These are phyloP conservation scores for Carnegiea gigantea DNA, from an alignment of 179 eudicot species.

Conservation along the genomic window DNA sequence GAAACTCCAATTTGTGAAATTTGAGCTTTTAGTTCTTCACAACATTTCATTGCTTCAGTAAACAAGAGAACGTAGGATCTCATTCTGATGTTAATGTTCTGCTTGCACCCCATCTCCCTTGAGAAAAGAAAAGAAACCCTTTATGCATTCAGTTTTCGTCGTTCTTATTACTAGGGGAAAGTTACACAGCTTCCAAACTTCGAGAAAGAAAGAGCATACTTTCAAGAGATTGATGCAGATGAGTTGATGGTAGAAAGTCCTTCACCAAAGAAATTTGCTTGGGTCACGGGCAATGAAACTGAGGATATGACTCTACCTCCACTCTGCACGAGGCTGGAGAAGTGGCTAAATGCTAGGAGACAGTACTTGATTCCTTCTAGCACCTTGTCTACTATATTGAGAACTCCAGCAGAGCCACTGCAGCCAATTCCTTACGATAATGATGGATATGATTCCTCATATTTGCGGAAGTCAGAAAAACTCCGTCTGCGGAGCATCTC, in stretches of 20 bases:
- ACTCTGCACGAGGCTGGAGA: slow-evolving; percentile 62
- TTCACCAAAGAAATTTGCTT: slow-evolving; percentile 76
- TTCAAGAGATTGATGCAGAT: slow-evolving; percentile 86
- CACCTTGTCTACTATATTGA: slow-evolving; percentile 68
- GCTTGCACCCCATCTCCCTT: not conserved
- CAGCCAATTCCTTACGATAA: slow-evolving; percentile 37
- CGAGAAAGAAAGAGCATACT: slow-evolving; percentile 86
- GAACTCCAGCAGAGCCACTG: slow-evolving; percentile 51
- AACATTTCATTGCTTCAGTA: not conserved
- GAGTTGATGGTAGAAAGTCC: slow-evolving; percentile 95
- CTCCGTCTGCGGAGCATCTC: slow-evolving; percentile 23
- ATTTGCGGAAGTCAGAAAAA: slow-evolving; percentile 33
- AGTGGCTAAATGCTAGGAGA: slow-evolving; percentile 71
- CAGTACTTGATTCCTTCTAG: slow-evolving; percentile 41
- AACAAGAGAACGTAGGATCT: not conserved
- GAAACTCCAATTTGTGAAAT: not conserved
- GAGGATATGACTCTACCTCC: slow-evolving; percentile 46
- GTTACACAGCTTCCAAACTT: slow-evolving; percentile 47
- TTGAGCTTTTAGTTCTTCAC: not conserved
- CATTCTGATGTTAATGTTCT: not conserved
- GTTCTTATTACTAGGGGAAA: slow-evolving; percentile 52
- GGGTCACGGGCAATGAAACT: slow-evolving; percentile 54
- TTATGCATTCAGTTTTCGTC: not conserved
- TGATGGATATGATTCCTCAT: slow-evolving; percentile 31
- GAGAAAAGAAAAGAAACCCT: not conserved